Base-by-base conservation (phyloP, 495 filamentous ascomycete species). In the Copromyces sp. region DNA sequence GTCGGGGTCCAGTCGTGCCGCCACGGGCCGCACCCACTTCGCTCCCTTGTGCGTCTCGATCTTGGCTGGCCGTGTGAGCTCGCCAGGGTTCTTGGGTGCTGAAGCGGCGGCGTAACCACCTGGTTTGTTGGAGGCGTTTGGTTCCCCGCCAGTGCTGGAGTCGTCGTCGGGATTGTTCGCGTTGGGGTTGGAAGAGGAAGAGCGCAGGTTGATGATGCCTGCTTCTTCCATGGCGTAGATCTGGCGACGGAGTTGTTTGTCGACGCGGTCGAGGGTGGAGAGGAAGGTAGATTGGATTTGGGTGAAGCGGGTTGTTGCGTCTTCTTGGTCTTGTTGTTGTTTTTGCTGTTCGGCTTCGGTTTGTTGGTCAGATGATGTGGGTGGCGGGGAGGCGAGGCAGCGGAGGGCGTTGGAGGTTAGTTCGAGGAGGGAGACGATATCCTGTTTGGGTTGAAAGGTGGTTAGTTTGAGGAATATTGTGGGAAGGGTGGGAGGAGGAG, bases 191-290 rank as follows among this genome's bases (percentile, higher is more conserved):
- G 69, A 38, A 14, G 68, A 69, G n/a, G 71, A 39, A 14, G 39
- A 39, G 24, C 71, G 75, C 9, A 87, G 84, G n/a, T 85, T 82
- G 78, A 94, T 86, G 71, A 95, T 90, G 29, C 87, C 86, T 1
- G 90, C 90, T 80, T 95, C 92, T 75, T 94, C 92, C 37, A 97
- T 80, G 0, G 90, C 92, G 75, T 90, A 90, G 73, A 94, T 90
- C 75, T 97, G 92, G n/a, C 91, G 87, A 68, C 88, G 88, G 20
- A 96, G 85, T 7, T 87, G 84, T 12, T 92, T 89, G 78, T 92
- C 89, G 65, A 93, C 86, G 7, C 87, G 86, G 45, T 90, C 90
- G 1, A 94, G 82, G 0, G 89, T 88, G n/a, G 82, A 81, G 75
- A 96, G 90, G 82, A 93, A 80, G 68, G 71, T 90, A 35, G 87